Base-by-base conservation (phyloP, 805 yeast genomes). In the Cyberlindnera veronae region DNA sequence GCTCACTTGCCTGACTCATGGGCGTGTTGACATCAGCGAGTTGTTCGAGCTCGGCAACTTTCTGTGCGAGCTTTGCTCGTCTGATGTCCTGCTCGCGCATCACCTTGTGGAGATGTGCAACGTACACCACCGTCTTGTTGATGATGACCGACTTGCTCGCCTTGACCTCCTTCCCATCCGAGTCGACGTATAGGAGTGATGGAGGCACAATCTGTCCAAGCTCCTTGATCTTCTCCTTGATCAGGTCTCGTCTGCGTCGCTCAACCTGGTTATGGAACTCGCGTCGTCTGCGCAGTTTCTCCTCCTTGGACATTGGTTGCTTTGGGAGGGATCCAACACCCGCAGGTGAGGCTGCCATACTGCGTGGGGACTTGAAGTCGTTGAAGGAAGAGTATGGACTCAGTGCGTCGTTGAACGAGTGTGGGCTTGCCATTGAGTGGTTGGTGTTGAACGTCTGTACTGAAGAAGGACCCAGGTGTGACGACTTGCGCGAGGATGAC, bases 211-310 rank as follows among this genome's bases (percentile, higher is more conserved):
- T 68, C 18, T 74, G 63, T 1, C 95, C 91, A 53, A 90, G 67
- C 52, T 87, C 95, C 57, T 84, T 83, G 46, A 90, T 89, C 53
- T 86, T 79, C 55, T 85, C 95, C 59, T 90, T 89, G 55, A 90
- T 90, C 51, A 87, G 70, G 60, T 91, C 98, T 47, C 98, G 72
- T 57, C 98, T 74, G 51, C 96, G 72, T 53, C 96, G 74, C 62
- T 90, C 98, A 5, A 90, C 97, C 1, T 95, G 96, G 58, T 90
- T 90, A 61, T 90, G 98, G 46, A 88, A 81, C 57, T 89, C 96
- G 44, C 95, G 68, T 47, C 96, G 73, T 47, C 95, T 72, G 45
- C 79, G 76, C 39, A 84, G 60, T 55, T 84, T 84, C 44, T 83
- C 88, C 38, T 84, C 95, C 54, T 77, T 79, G 4, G 74, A 61